Evolutionary conservation across 805 yeast genomes (phyloP).

Genomic region (Saturnispora hagleri): DNA sequence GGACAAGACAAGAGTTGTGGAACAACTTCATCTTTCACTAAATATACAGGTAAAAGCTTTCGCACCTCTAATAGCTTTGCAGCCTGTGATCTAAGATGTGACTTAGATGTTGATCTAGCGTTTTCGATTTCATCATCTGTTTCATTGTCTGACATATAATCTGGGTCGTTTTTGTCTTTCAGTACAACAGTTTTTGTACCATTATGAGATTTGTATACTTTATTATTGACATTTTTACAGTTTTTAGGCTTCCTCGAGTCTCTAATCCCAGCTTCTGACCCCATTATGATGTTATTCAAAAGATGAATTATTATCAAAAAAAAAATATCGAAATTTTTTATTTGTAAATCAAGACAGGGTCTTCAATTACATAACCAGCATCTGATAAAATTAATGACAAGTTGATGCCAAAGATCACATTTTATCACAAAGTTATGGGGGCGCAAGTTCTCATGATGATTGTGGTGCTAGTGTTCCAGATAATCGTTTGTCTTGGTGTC

Average conservation of each 20-base stretch:
- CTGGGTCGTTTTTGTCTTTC: conserved; percentile 20
- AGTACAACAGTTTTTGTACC: conserved; percentile 17
- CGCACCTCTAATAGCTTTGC: conserved; percentile 41
- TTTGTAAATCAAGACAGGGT: background rate
- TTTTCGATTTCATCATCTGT: conserved; percentile 19
- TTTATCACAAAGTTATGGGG: conserved; percentile 1
- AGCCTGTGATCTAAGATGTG: conserved; percentile 32
- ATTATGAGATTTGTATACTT: background rate
- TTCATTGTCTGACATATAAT: conserved; percentile 12
- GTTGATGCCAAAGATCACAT: background rate
- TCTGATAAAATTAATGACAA: background rate
- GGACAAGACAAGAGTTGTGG: conserved; percentile 44
- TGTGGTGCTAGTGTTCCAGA: conserved; percentile 41
- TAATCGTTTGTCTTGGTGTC: conserved; percentile 49
- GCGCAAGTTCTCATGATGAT: background rate
- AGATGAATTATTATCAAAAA: background rate
- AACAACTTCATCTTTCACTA: conserved; percentile 55
- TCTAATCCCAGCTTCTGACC: background rate
- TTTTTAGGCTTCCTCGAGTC: background rate
- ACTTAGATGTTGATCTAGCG: background rate
- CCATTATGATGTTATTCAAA: background rate
- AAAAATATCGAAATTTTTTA: background rate
- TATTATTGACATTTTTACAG: background rate
- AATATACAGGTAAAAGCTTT: conserved; percentile 63
- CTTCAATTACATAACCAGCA: background rate